These are phyloP conservation scores for Candida smagusa DNA, from an alignment of 1,139 yeast genomes.

Conservation along the genomic window DNA sequence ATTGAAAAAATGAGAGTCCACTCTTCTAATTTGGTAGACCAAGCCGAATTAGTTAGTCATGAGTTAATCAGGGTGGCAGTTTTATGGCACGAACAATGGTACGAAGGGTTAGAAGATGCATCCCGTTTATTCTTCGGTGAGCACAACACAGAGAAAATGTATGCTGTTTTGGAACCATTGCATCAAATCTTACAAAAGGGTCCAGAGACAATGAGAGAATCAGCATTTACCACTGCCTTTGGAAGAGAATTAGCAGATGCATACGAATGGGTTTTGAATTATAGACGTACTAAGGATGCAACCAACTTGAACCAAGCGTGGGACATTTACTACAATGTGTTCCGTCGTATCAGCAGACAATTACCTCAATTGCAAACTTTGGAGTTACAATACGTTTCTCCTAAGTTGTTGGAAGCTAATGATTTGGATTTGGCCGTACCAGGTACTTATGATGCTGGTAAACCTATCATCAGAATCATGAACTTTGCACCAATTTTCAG, in stretches of 20 bases:
- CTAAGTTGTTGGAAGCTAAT: conserved; percentile 73
- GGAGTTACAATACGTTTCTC: conserved; percentile 91
- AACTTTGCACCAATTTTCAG: conserved; percentile 79
- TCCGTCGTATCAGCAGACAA: conserved; percentile 86
- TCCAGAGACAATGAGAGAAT: conserved; percentile 90
- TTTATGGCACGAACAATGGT: conserved; percentile 98
- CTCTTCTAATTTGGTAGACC: conserved; percentile 80
- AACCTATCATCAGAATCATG: conserved; percentile 68
- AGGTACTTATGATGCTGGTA: conserved; percentile 87
- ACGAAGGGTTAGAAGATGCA: conserved; percentile 96
- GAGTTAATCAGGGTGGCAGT: conserved; percentile 95
- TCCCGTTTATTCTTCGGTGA: conserved; percentile 92
- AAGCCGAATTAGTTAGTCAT: conserved; percentile 89
- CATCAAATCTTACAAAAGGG: conserved; percentile 82
- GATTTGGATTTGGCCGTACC: conserved; percentile 90
- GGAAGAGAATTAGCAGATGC: conserved; percentile 94
- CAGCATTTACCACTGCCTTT: conserved; percentile 88
- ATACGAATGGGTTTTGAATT: conserved; percentile 87
- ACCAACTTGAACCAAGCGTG: conserved; percentile 94
- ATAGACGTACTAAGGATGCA: conserved; percentile 77
- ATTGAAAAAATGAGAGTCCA: conserved; percentile 91
- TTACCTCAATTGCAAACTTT: conserved; percentile 82
- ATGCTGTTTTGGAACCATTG: conserved; percentile 83
- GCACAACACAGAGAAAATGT: conserved; percentile 92
- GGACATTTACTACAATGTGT: conserved; percentile 94